Percentiles rank a stretch among this genome's conserved stretches.
phyloP scores from a whole-genome alignment of 129 eudicot genomes.

The Logfia minima region DNA sequence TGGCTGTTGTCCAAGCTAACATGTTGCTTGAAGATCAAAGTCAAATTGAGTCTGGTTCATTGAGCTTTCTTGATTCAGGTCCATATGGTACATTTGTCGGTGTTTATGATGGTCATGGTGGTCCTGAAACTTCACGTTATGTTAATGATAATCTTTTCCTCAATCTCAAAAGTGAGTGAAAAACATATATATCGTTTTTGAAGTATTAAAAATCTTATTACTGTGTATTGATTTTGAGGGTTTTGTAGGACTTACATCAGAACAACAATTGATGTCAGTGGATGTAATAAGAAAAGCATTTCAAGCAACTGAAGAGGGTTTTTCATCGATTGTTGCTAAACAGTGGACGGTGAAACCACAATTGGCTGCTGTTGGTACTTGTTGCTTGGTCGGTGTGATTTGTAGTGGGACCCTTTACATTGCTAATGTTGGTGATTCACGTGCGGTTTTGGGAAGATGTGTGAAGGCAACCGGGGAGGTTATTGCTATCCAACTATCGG shows the following conservation, averaged over 20 bases:
- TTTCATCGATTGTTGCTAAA: conserved; percentile 56
- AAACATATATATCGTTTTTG: not conserved
- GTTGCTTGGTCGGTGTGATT: conserved; percentile 73
- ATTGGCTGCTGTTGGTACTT: conserved; percentile 76
- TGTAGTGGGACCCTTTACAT: conserved; percentile 59
- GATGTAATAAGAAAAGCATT: conserved; percentile 68
- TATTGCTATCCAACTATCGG: conserved; percentile 62
- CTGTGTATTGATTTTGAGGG: conserved; percentile 13
- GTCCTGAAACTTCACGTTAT: conserved; percentile 76
- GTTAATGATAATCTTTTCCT: conserved; percentile 64
- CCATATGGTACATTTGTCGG: conserved; percentile 78
- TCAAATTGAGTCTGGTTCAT: conserved; percentile 73
- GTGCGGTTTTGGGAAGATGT: conserved; percentile 68
- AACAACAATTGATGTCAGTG: conserved; percentile 55
- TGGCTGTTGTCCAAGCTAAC: conserved; percentile 87
- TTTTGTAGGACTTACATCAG: conserved; percentile 54
- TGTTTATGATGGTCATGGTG: conserved; percentile 87
- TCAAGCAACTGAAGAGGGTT: conserved; percentile 75
- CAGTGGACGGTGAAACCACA: conserved; percentile 72
- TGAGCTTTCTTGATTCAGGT: conserved; percentile 66
- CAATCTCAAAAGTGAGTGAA: conserved; percentile 59
- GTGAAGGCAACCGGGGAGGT: conserved; percentile 71
- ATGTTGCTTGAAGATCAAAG: conserved; percentile 79
- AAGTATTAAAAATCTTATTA: not conserved
- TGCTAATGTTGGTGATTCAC: conserved; percentile 80